Evolutionary conservation across 129 eudicot species (phyloP).

Genomic region (Centaurea solstitialis): DNA sequence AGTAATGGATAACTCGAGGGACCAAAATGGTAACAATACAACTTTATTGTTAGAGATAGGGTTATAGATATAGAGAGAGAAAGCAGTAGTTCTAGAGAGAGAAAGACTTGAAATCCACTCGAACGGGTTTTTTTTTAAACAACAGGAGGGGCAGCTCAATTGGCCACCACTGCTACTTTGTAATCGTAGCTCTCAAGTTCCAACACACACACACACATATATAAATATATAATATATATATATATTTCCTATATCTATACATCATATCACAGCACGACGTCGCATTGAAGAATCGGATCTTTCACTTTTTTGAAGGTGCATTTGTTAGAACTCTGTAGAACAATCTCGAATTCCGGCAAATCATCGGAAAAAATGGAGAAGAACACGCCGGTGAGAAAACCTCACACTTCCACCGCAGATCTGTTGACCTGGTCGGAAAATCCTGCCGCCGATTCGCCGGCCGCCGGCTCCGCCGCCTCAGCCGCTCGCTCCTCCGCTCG

Average conservation of each 20-base stretch:
- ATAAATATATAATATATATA: background rate
- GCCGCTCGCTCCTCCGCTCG: conserved; percentile 56
- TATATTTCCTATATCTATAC: background rate
- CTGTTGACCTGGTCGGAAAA: conserved; percentile 93
- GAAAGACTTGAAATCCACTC: conserved; percentile 26
- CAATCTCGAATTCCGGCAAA: conserved; percentile 16
- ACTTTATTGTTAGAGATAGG: conserved; percentile 9
- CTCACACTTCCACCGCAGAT: conserved; percentile 96
- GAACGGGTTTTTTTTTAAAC: conserved; percentile 5
- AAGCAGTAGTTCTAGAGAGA: conserved; percentile 12
- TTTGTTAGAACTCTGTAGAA: conserved; percentile 17
- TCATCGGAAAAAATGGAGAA: conserved; percentile 51
- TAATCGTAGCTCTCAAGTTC: conserved; percentile 36
- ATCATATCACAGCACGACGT: conserved; percentile 19
- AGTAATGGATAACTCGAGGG: background rate
- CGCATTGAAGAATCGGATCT: conserved; percentile 30
- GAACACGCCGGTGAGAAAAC: conserved; percentile 85
- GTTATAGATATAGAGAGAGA: conserved; percentile 18
- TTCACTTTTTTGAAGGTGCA: conserved; percentile 11
- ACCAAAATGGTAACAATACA: background rate
- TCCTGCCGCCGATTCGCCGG: conserved; percentile 63
- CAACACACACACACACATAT: conserved; percentile 4
- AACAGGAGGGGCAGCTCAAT: conserved; percentile 18
- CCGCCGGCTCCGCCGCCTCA: conserved; percentile 29
- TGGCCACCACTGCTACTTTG: conserved; percentile 30